A percentile compares a stretch with the other conserved stretches of the same genome.
Evolutionary conservation across 768 basidiomycete species (phyloP).

Genomic region (Serpula lacrymans): DNA sequence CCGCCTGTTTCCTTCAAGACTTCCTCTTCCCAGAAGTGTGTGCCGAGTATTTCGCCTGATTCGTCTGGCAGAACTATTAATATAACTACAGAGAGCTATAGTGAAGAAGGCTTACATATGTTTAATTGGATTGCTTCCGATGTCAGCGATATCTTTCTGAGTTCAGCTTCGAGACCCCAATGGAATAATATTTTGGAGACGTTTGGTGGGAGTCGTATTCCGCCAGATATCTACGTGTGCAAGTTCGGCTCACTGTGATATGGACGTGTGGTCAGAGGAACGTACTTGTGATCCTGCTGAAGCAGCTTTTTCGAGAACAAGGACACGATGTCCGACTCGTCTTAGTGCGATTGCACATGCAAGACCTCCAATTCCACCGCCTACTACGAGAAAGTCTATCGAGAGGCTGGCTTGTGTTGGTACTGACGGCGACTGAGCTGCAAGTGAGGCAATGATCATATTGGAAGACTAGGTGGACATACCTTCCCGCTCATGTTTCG

Average conservation of each 20-base stretch:
- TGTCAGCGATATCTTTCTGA: constrained; percentile 32
- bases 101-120: constrained; percentile 21
- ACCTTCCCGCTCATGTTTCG: constrained; percentile 1
- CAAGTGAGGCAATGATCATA: not conserved
- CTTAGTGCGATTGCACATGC: constrained; percentile 53
- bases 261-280: not conserved
- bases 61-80: constrained; percentile 33
- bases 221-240: constrained; percentile 30
- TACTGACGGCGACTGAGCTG: too few relatives aligned
- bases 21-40: constrained; percentile 44
- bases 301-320: constrained; percentile 49
- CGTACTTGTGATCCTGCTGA: constrained; percentile 33
- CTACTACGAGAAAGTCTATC: constrained; percentile 43
- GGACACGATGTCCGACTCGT: constrained; percentile 58
- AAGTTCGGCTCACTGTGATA: constrained; percentile 1
- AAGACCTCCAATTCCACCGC: constrained; percentile 54
- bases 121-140: constrained; percentile 18
- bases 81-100: constrained; percentile 3
- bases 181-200: constrained; percentile 51
- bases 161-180: constrained; percentile 49
- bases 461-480: not conserved
- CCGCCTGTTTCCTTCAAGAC: constrained; percentile 47
- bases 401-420: constrained; percentile 10
- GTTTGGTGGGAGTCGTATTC: constrained; percentile 54
- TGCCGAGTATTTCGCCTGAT: constrained; percentile 41